Base-by-base conservation (phyloP, 2,329 filamentous ascomycete genomes). In the Pseudopithomyces maydicus region DNA sequence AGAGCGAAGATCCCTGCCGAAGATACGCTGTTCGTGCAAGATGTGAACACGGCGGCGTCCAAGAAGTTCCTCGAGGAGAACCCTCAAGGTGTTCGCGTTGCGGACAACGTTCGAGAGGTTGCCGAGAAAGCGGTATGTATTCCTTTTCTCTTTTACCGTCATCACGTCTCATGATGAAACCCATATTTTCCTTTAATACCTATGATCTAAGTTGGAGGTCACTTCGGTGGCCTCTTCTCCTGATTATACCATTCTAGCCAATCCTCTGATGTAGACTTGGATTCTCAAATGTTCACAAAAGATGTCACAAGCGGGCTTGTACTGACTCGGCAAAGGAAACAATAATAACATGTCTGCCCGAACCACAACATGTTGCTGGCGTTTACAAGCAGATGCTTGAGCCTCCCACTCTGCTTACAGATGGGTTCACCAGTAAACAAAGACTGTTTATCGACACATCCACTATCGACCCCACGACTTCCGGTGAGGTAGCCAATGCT, bases 381-480 rank as follows among this genome's bases (percentile, higher is more conserved):
- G 92, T 97, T 38, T 97, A 92, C 76, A 80, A 86, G 45, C 84
- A 88, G 53, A 92, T 98, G 72, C 81, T 96, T 43, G 82, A 85
- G 45, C 79, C 83, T 2, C 79, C 82, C 7, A 80, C 76, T 6
- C 80, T 88, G 5, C 80, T 83, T 6, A 76, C 75, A 32, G 70
- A 81, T 19, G 72, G 78, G 1, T 74, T 82, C 0, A 65, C 80
- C 2, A 79, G 80, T 39, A 83, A 82, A 49, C 80, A 88, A 56
- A 88, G 92, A 38, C 79, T 97, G 56, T 97, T 96, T 76, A 95
- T 99, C 72, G 95, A 99, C 77, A 94, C 90, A 76, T 98, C 94
- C 3, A 99, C 95, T 15, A 98, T 99, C 71, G 95, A 98, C 76
- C 92, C 93, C 0, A 87, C 87, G 32, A 91, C 92, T 2, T 97